Conservation (phyloP, 2,329 filamentous ascomycete species). For the Phaeosphaeriaceae sp. region DNA sequence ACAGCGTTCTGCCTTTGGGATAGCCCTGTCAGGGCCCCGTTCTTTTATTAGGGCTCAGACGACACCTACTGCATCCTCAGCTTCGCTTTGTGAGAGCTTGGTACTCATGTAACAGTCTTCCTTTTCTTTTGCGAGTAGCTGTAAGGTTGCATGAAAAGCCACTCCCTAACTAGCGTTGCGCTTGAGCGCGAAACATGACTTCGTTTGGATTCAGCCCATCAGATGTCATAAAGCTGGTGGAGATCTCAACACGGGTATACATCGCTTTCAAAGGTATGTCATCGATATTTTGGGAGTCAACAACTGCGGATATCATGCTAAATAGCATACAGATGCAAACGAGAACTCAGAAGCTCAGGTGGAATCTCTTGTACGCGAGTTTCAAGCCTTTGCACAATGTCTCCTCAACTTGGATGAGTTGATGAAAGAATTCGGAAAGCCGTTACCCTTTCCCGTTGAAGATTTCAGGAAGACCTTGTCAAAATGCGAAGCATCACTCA, state of each 20-base stretch:
- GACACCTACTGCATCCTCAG: constrained; percentile 15
- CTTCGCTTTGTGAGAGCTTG: constrained; percentile 13
- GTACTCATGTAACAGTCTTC: constrained; percentile 21
- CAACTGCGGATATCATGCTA: constrained; percentile 4
- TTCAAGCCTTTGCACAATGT: constrained; percentile 37
- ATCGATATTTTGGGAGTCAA: background rate
- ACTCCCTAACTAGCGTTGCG: constrained; percentile 22
- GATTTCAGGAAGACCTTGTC: constrained; percentile 41
- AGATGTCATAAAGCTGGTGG: constrained; percentile 40
- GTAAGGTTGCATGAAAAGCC: constrained; percentile 30
- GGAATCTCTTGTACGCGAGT: constrained; percentile 38
- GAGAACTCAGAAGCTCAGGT: constrained; percentile 43
- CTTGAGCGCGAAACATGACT: constrained; percentile 40
- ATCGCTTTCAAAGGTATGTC: constrained; percentile 41
- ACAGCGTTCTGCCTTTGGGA: constrained; percentile 15
- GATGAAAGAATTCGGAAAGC: constrained; percentile 42
- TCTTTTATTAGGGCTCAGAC: constrained; percentile 14
- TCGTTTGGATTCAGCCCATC: constrained; percentile 41
- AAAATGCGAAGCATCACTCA: constrained; percentile 35
- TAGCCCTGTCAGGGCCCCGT: constrained; percentile 13
- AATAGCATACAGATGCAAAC: constrained; percentile 36
- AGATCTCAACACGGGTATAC: constrained; percentile 41
- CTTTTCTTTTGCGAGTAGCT: constrained; percentile 6
- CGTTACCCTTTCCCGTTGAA: constrained; percentile 36
- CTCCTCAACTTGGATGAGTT: constrained; percentile 35